These are phyloP conservation scores for Plectosphaerella sp. DNA, from an alignment of 2,329 filamentous ascomycete species.

Conservation along the genomic window DNA sequence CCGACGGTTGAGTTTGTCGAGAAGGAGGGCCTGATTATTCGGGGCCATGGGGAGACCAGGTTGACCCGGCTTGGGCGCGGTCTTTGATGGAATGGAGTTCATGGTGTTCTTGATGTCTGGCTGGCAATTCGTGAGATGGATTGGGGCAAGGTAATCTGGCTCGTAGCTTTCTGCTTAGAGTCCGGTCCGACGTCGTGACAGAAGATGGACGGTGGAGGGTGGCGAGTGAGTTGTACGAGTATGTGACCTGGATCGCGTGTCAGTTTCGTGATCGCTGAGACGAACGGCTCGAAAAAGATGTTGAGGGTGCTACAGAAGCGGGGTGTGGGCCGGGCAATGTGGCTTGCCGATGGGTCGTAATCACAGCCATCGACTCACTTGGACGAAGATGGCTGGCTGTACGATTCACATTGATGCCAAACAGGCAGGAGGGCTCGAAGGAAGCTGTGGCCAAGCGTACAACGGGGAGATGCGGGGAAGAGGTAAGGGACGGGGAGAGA, in stretches of 20 bases:
- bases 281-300: not conserved
- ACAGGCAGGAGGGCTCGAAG: conserved; percentile 12
- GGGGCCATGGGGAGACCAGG: conserved; percentile 41
- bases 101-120: conserved; percentile 28
- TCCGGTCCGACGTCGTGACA: too few relatives aligned
- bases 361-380: too few relatives aligned
- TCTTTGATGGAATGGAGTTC: conserved; percentile 47
- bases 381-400: too few relatives aligned
- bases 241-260: not conserved
- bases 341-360: not conserved
- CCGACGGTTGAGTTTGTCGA: conserved; percentile 73
- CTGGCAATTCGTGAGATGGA: not conserved
- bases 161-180: not conserved
- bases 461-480: conserved; percentile 3
- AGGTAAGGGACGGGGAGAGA: not conserved
- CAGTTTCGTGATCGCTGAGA: not conserved
- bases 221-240: not conserved
- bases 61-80: conserved; percentile 47
- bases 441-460: conserved; percentile 15
- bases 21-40: conserved; percentile 59
- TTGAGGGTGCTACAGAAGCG: conserved; percentile 3
- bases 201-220: too few relatives aligned
- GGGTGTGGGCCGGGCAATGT: conserved; percentile 1
- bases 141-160: not conserved
- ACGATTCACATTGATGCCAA: conserved; percentile 5